Percentiles rank a stretch among this genome's conserved stretches.
Conservation (phyloP, 73 alveolate species). For the Paramecium sexaurelia region DNA sequence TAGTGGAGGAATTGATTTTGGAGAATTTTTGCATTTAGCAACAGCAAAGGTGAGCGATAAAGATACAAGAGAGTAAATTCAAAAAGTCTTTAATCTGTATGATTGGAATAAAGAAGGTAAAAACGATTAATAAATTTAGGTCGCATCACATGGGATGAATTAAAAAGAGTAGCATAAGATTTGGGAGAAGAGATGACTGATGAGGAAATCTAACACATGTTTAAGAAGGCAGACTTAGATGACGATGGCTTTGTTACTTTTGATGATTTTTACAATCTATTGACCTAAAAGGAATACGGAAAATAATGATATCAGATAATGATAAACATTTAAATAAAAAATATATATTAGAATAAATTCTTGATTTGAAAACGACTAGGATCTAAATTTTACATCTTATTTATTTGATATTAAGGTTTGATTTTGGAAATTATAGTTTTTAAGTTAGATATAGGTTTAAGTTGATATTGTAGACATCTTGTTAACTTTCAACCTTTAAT, state of each 20-base stretch:
- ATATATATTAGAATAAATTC: not conserved
- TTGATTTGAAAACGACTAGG: not conserved
- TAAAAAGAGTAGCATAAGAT: conserved; percentile 89
- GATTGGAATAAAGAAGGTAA: conserved; percentile 63
- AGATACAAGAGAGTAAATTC: conserved; percentile 50
- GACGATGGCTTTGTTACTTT: conserved; percentile 63
- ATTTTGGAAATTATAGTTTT: not conserved
- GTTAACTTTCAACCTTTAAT: not conserved
- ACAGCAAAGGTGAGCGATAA: conserved; percentile 70
- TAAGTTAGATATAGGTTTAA: not conserved
- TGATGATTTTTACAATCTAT: conserved; percentile 57
- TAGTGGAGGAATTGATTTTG: conserved; percentile 92
- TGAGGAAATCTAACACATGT: conserved; percentile 92
- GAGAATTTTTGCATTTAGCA: conserved; percentile 87
- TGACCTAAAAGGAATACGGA: conserved; percentile 57
- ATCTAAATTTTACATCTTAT: not conserved
- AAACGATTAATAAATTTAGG: conserved; percentile 38
- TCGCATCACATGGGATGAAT: conserved; percentile 81
- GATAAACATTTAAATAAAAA: not conserved
- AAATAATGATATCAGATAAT: not conserved
- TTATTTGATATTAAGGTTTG: not conserved
- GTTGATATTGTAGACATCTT: not conserved
- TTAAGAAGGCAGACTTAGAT: conserved; percentile 69
- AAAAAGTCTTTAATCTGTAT: conserved; percentile 55
- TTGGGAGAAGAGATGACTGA: conserved; percentile 96